These are phyloP conservation scores for Kluyveromyces sp. DNA, from an alignment of 1,139 yeast species.

Conservation along the genomic window DNA sequence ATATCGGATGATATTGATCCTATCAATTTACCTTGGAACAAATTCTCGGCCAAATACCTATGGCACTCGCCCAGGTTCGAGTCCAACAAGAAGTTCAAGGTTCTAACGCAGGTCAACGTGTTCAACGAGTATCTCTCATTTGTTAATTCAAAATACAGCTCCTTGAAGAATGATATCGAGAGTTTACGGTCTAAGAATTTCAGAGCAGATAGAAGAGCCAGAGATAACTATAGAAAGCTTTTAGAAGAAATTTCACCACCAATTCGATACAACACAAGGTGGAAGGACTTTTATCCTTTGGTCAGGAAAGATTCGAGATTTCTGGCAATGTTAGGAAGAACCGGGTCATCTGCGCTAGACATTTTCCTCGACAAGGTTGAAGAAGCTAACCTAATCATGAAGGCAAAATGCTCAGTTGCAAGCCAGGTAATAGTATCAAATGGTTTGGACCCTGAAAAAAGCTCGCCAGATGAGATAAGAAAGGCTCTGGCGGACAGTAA, in stretches of 20 bases:
- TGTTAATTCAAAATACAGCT: constrained; percentile 32
- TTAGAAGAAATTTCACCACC: constrained; percentile 34
- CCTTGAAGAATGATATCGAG: constrained; percentile 29
- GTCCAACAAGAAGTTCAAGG: constrained; percentile 51
- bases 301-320: constrained; percentile 56
- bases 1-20: constrained; percentile 20
- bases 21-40: constrained; percentile 21
- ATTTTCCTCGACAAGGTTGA: constrained; percentile 72
- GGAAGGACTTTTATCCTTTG: constrained; percentile 48
- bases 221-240: constrained; percentile 50
- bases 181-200: constrained; percentile 38
- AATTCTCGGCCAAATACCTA: constrained; percentile 22
- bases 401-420: constrained; percentile 54
- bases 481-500: neutral
- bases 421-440: constrained; percentile 42
- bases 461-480: neutral
- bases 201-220: constrained; percentile 55
- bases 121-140: constrained; percentile 44
- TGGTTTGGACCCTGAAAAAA: neutral
- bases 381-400: constrained; percentile 49
- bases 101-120: constrained; percentile 53
- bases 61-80: constrained; percentile 49
- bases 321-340: constrained; percentile 59
- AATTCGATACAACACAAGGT: constrained; percentile 49
- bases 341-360: constrained; percentile 76